Conservation (phyloP, 495 filamentous ascomycete species). For the Penicillium canariense region DNA sequence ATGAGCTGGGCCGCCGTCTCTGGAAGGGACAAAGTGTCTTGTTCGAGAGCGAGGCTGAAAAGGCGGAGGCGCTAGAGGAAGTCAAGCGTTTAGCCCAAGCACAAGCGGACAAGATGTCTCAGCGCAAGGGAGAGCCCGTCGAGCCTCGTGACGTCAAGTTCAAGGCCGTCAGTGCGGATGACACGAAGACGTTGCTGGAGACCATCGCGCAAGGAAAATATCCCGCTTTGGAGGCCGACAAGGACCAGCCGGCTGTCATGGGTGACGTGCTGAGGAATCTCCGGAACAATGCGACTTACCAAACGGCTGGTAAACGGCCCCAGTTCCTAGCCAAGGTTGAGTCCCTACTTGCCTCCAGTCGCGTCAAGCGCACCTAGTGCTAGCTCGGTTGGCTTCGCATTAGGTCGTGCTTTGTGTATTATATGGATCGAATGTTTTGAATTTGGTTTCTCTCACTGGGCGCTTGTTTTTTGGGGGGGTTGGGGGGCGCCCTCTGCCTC, state of each 20-base stretch:
- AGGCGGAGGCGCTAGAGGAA: conserved; percentile 33
- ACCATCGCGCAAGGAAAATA: conserved; percentile 63
- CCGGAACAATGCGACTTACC: conserved; percentile 46
- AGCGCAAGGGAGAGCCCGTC: conserved; percentile 39
- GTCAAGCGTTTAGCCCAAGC: conserved; percentile 36
- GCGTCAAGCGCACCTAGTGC: conserved; percentile 31
- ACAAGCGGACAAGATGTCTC: conserved; percentile 43
- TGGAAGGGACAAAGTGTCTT: conserved; percentile 41
- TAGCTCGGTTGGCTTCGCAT: not conserved
- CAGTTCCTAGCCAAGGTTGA: conserved; percentile 45
- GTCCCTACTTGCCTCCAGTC: conserved; percentile 36
- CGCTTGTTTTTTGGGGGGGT: conserved; percentile 2
- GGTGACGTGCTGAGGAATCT: conserved; percentile 38
- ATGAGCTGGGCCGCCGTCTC: conserved; percentile 41
- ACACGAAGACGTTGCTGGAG: conserved; percentile 64
- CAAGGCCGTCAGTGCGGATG: conserved; percentile 50
- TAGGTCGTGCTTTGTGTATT: conserved; percentile 23
- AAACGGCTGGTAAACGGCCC: conserved; percentile 37
- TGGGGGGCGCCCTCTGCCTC: not conserved
- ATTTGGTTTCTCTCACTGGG: not conserved
- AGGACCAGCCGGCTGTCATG: conserved; percentile 31
- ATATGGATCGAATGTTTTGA: conserved; percentile 19
- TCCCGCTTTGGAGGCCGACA: conserved; percentile 14
- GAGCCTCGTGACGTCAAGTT: conserved; percentile 37
- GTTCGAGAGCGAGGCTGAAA: conserved; percentile 42